Base-by-base conservation (phyloP, 306 rosid species). In the Cucumis cinereus region DNA sequence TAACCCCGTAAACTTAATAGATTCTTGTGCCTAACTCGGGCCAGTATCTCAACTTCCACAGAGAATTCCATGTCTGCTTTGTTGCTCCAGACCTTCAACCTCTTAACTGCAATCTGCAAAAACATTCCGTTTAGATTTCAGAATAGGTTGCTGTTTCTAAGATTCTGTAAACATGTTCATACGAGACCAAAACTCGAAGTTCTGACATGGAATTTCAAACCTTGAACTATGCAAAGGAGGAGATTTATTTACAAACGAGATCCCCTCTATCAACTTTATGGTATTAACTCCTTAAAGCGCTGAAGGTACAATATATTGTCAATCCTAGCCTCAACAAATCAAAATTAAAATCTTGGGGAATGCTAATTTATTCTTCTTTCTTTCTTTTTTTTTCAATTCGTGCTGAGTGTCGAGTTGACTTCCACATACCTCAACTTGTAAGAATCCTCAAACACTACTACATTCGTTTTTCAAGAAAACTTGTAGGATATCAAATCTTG, bases 1-100 rank as follows among this genome's bases (percentile, higher is more conserved):
- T 94, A 94, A 58, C 99, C 99, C 38, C 97, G 97, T 63, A 92
- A 86, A 79, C 87, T 94, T 47, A 94, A 92, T 84, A 94, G 90
- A 82, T 94, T 94, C 91, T 92, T 92, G 90, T 94, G 99, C 38
- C 89, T 86, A 49, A 94, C 97, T 90, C 99, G 89, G 12, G 96
- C 97, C 77, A 94, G 84, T 75, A 94, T 90, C 90, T 94, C 99
- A 77, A 92, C 97, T 86, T 94, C 99, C 45, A 88, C 95, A 61
- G 97, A 84, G 78, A 94, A 94, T 77, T 94, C 99, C 93, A 90
- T 81, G 64, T 94, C 99, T 13, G 95, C 99, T 84, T 85, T 92
- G 89, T 82, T 85, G 87, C 97, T 94, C 99, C 99, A 92, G 71
- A 82, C 96, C 82, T 92, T 92, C 84, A 94, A 88, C 81, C 99